Conservation (phyloP, 225 moss, liverwort and hornwort genomes). For the Marchantia paleacea region DNA sequence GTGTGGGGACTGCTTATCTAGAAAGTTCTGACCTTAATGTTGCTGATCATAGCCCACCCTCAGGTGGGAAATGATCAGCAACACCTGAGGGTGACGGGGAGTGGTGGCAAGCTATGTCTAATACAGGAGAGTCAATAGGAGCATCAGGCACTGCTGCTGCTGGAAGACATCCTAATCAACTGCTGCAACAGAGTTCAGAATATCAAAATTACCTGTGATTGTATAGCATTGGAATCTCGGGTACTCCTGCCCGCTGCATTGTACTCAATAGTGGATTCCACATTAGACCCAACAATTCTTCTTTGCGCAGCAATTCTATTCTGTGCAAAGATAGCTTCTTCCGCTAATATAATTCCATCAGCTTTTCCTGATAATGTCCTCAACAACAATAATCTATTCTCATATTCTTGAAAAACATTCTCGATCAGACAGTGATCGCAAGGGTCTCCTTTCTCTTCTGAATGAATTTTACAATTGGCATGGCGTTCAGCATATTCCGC, state of each 20-base stretch:
- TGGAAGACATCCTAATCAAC: too few relatives aligned
- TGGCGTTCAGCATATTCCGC: slow-evolving; percentile 66
- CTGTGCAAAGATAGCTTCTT: slow-evolving; percentile 87
- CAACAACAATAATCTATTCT: slow-evolving; percentile 74
- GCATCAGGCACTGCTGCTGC: too few relatives aligned
- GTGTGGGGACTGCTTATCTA: too few relatives aligned
- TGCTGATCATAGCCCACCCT: too few relatives aligned
- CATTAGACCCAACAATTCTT: slow-evolving; percentile 52
- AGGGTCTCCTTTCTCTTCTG: slow-evolving; percentile 63
- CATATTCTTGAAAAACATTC: slow-evolving; percentile 89
- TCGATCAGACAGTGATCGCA: slow-evolving; percentile 91
- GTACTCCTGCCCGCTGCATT: slow-evolving; percentile 11
- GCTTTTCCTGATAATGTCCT: slow-evolving; percentile 70
- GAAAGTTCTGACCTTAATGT: too few relatives aligned
- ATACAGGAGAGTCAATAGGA: too few relatives aligned
- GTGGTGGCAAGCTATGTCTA: too few relatives aligned
- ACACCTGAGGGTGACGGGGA: too few relatives aligned
- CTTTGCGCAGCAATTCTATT: slow-evolving; percentile 72
- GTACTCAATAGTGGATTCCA: slow-evolving; percentile 19
- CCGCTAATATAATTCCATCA: slow-evolving; percentile 69
- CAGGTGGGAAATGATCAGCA: too few relatives aligned
- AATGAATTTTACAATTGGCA: slow-evolving; percentile 80
- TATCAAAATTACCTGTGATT: slow-evolving; percentile 34
- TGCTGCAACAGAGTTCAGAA: too few relatives aligned
- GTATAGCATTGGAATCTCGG: slow-evolving; percentile 31